Base-by-base conservation (phyloP, 2,329 filamentous ascomycete species). In the Pyrenophora graminea region DNA sequence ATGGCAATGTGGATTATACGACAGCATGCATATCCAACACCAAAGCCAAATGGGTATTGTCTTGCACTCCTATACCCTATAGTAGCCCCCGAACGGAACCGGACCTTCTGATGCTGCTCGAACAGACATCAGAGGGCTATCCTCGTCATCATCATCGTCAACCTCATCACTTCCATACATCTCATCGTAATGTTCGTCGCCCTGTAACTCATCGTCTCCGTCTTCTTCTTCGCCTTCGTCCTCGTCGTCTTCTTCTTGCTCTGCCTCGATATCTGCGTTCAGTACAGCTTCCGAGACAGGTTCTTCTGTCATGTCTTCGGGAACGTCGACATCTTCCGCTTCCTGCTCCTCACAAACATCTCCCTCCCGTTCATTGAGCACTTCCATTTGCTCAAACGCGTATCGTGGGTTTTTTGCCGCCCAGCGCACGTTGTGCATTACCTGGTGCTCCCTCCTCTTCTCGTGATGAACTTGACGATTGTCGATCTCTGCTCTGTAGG, bases 331-430 rank as follows among this genome's bases (percentile, higher is more conserved):
- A 8, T 67, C 63, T 5, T 59, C 63, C 9, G 54, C 46, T 6
- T 61, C 56, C 41, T 63, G 59, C 10, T 55, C 47, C 13, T 52
- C 58, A 3, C 30, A 27, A 4, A 58, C 25, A 8, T 59, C 32
- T 3, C 13, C 37, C 7, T 39, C 44, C 5, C 44, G 48, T 19
- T 50, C 51, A 9, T 48, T 47, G 7, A 43, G 30, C 18, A 43
- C 59, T 33, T 67, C 63, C 60, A 68, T 62, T 31, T 63, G 66
- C 48, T 72, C 68, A 42, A 71, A 71, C 1, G 69, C 64, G 46
- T 69, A 70, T 36, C 64, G 51, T 3, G 70, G 69, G 27, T 68
- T 72, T 39, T 62, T 66, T 27, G 66, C 70, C 30, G 68, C 68
- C 43, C 57, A 65, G 3, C 70, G 66, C 8, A 71, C 65, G 8